Base-by-base conservation (phyloP, 805 yeast species). In the Yamadazyma endophytica region DNA sequence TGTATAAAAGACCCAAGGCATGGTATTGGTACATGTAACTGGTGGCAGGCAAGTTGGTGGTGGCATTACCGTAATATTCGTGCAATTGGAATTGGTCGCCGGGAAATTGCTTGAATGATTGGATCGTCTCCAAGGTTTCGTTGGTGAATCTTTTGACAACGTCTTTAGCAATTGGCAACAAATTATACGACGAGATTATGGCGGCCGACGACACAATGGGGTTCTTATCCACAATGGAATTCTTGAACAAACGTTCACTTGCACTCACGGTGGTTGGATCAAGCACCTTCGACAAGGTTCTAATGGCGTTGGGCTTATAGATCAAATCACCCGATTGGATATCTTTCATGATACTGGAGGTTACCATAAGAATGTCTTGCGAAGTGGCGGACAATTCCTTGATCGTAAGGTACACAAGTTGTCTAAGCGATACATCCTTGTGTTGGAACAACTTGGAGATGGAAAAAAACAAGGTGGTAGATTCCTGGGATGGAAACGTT, bases 281-380 rank as follows among this genome's bases (percentile, higher is more conserved):
- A 52, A 92, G 71, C 21, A 92, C 95, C 43, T 95, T 76, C 13
- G 89, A 78, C 49, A 92, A 72, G 0, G 97, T 83, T 58, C 98
- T 79, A 42, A 92, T 82, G 15, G 98, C 97, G 54, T 92, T 83
- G 35, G 98, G 96, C 53, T 88, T 87, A 61, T 82, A 88, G 40
- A 87, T 67, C 42, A 77, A 67, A 37, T 86, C 94, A 35, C 90
- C 90, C 44, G 79, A 81, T 63, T 94, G 97, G 33, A 92, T 86
- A 63, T 92, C 98, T 63, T 89, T 89, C 97, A 92, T 92, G 53
- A 92, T 89, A 17, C 96, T 88, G 2, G 96, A 86, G 17, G 98
- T 92, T 17, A 90, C 97, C 97, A 92, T 92, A 58, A 92, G 74
- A 35, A 88, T 87, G 59, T 92, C 97, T 46, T 86, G 85, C 13